Conservation (phyloP, 345 rosid genomes). For the Diplotaxis tenuifolia region DNA sequence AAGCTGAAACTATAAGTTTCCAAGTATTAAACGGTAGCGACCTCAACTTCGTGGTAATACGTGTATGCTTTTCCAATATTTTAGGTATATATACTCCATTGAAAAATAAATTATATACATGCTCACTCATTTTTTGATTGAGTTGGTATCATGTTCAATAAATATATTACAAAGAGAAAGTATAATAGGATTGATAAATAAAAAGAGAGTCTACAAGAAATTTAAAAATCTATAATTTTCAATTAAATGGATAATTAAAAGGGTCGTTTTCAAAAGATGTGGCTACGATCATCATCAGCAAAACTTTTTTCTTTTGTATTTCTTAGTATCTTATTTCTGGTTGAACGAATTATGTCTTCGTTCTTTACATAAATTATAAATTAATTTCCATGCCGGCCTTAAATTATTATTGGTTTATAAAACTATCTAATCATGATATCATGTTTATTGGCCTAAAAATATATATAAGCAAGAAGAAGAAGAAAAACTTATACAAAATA, state of each 20-base stretch:
- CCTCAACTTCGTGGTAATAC: background rate
- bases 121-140: background rate
- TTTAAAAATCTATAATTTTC: background rate
- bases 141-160: background rate
- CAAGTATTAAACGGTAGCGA: background rate
- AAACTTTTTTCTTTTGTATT: slow-evolving; percentile 17
- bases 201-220: background rate
- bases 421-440: slow-evolving; percentile 32
- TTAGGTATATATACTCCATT: background rate
- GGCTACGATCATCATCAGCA: slow-evolving; percentile 35
- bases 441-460: slow-evolving; percentile 18
- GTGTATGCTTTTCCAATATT: background rate
- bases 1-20: background rate
- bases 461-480: slow-evolving; percentile 6
- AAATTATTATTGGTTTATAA: background rate
- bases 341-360: slow-evolving; percentile 9
- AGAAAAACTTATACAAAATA: background rate
- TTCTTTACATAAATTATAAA: background rate
- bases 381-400: slow-evolving; percentile 9
- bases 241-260: slow-evolving; percentile 1
- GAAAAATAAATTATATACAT: background rate
- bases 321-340: background rate
- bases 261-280: slow-evolving; percentile 31
- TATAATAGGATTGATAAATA: background rate
- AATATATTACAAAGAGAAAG: background rate